Evolutionary conservation across 192 early-diverging fungal species (phyloP).

Genomic region (Backusella australiensis): DNA sequence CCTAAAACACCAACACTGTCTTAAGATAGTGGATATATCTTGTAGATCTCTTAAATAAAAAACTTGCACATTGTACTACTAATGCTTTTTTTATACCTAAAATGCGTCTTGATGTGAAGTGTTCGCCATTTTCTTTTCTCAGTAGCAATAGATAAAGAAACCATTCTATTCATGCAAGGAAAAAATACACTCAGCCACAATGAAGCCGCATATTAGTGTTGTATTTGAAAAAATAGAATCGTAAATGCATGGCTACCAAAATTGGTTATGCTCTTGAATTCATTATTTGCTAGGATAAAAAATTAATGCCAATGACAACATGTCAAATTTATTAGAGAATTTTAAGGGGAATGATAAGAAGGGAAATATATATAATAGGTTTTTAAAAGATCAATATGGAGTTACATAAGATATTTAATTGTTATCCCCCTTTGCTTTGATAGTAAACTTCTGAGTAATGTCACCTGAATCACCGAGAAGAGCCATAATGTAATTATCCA

Average conservation of each 20-base stretch:
- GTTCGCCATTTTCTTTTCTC: neutral
- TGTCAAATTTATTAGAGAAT: neutral
- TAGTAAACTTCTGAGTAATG: constrained; percentile 9
- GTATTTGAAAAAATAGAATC: too few species aligned
- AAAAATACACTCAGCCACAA: neutral
- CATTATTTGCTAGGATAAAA: neutral
- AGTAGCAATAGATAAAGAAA: neutral
- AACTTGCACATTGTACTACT: neutral
- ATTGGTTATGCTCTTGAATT: neutral
- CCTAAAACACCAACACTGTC: neutral
- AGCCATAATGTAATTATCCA: constrained; percentile 6
- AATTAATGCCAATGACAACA: too few species aligned
- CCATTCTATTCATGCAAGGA: neutral
- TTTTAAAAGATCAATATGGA: neutral
- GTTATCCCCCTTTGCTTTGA: neutral
- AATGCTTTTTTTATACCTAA: neutral
- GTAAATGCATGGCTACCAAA: neutral
- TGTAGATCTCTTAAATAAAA: constrained; percentile 3
- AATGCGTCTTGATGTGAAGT: neutral
- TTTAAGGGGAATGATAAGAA: neutral
- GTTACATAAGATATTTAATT: neutral
- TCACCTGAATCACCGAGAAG: constrained; percentile 25
- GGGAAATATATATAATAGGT: neutral
- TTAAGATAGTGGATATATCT: neutral
- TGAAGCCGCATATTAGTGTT: too few species aligned